A percentile compares a stretch with the other conserved stretches of the same genome.
Conservation (phyloP, 345 rosid species). For the Eutrema heterophyllum region DNA sequence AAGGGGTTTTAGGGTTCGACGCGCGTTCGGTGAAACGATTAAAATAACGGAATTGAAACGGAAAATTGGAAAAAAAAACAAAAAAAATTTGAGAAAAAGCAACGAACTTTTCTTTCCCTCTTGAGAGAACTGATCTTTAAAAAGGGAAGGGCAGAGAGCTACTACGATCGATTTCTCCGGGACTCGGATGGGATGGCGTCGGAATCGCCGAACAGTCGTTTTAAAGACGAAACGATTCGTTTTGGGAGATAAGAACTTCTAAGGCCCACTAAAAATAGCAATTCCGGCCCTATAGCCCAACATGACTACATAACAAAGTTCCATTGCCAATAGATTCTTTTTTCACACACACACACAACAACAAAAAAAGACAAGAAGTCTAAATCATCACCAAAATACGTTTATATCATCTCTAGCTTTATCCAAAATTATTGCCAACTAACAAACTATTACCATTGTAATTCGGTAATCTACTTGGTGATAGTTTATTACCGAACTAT, state of each 20-base stretch:
- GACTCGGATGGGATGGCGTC: constrained; percentile 31
- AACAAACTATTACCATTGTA: not conserved
- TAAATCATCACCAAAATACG: too few relatives aligned
- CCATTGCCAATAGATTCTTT: not conserved
- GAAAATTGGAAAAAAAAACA: not conserved
- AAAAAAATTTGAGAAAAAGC: not conserved
- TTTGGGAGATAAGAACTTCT: not conserved
- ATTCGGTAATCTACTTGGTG: too few relatives aligned
- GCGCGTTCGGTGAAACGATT: not conserved
- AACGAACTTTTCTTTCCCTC: constrained; percentile 3
- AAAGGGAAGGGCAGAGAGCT: constrained; percentile 12
- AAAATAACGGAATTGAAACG: not conserved
- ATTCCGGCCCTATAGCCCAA: not conserved
- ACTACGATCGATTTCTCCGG: constrained; percentile 30
- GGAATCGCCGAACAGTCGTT: constrained; percentile 25
- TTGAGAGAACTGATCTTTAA: constrained; percentile 1
- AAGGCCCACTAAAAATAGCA: not conserved
- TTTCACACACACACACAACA: not conserved
- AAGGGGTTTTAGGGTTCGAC: constrained; percentile 8
- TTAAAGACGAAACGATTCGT: constrained; percentile 26
- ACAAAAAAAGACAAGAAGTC: too few relatives aligned
- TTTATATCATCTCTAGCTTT: not conserved
- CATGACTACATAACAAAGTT: not conserved
- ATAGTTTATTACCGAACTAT: not conserved
- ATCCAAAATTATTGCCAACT: not conserved